Evolutionary conservation across 768 basidiomycete genomes (phyloP).

Genomic region (Heimioporus sp.): DNA sequence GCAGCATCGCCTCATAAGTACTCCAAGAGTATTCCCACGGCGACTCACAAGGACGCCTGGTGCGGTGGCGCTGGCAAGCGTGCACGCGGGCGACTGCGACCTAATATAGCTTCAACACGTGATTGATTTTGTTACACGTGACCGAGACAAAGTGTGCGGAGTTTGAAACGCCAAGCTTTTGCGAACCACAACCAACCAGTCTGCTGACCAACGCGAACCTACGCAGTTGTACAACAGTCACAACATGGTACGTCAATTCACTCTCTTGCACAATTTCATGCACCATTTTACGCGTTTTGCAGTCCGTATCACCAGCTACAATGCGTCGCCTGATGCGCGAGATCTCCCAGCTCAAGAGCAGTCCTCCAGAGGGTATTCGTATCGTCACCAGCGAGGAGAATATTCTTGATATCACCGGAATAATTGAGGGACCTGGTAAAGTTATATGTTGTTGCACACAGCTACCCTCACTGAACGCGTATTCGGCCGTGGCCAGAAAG

Average conservation of each 20-base stretch:
- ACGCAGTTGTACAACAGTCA: constrained; percentile 1
- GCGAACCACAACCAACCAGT: constrained; percentile 21
- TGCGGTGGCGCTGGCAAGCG: too few species aligned
- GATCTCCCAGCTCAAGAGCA: constrained; percentile 73
- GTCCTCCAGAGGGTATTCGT: constrained; percentile 91
- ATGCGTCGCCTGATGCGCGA: constrained; percentile 90
- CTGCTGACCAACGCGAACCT: constrained; percentile 11
- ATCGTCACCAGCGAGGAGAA: constrained; percentile 85
- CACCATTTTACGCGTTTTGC: neutral
- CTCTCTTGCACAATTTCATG: neutral
- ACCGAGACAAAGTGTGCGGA: constrained; percentile 17
- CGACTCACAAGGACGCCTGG: too few species aligned
- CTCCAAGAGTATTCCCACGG: neutral
- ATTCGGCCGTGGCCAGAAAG: constrained; percentile 40
- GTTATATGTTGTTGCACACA: neutral
- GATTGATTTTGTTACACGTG: constrained; percentile 29
- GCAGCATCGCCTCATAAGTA: too few species aligned
- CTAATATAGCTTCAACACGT: constrained; percentile 17
- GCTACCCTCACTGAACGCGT: constrained; percentile 5
- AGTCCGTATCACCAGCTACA: constrained; percentile 51
- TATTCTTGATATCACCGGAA: constrained; percentile 81
- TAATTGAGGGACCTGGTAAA: constrained; percentile 89
- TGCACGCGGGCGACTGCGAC: too few species aligned
- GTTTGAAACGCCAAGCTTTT: constrained; percentile 25
- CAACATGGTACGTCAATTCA: constrained; percentile 22